Percentiles rank a stretch among this genome's conserved stretches.
Conservation (phyloP, 106 monocot genomes). For the Allium sativum region DNA sequence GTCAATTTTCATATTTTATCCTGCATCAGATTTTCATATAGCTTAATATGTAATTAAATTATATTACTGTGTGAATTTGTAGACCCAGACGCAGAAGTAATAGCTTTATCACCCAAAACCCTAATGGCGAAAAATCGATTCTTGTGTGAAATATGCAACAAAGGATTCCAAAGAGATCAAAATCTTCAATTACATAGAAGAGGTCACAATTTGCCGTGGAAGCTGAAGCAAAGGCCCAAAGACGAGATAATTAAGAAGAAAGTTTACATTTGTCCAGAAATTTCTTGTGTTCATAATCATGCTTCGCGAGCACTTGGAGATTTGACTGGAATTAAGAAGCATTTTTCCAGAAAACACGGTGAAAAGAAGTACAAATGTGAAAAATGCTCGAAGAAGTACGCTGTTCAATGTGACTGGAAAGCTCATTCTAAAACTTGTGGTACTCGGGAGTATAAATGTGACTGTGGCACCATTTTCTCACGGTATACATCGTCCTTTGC, state of each 20-base stretch:
- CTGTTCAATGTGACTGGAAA: constrained; percentile 37
- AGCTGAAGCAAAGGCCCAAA: constrained; percentile 19
- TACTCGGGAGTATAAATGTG: constrained; percentile 33
- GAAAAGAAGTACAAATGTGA: constrained; percentile 53
- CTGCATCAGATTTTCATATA: not conserved
- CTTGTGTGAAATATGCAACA: constrained; percentile 60
- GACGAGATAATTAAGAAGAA: constrained; percentile 15
- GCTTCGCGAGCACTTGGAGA: constrained; percentile 28
- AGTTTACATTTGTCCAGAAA: constrained; percentile 31
- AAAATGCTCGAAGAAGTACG: constrained; percentile 39
- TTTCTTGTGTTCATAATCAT: constrained; percentile 29
- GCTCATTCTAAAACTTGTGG: constrained; percentile 37
- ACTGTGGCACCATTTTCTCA: constrained; percentile 37
- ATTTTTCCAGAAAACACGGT: constrained; percentile 9
- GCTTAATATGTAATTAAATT: too few species aligned
- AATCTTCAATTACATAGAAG: constrained; percentile 42
- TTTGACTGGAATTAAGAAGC: constrained; percentile 40
- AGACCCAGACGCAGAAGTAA: not conserved
- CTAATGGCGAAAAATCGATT: constrained; percentile 46
- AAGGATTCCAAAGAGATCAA: constrained; percentile 62
- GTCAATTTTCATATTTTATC: not conserved
- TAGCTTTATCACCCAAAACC: constrained; percentile 36
- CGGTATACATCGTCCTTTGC: too few species aligned
- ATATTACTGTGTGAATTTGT: too few species aligned
- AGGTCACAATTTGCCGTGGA: constrained; percentile 2